A percentile compares a stretch with the other conserved stretches of the same genome.
Evolutionary conservation across 371 early-diverging fungal genomes (phyloP).

Genomic region (Mucor lusitanicus): DNA sequence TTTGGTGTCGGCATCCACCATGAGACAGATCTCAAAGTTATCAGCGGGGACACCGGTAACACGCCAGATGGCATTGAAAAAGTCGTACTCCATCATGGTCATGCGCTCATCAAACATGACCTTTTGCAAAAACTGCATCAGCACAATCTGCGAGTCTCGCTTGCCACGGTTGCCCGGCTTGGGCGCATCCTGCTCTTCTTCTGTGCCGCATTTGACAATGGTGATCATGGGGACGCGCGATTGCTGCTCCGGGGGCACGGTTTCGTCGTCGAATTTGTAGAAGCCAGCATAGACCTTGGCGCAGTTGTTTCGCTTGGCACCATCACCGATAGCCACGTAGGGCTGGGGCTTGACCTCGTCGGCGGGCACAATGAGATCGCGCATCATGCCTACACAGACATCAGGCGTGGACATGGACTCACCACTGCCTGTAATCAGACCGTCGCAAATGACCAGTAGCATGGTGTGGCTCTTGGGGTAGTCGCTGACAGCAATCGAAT

Average conservation of each 20-base stretch:
- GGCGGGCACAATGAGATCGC: slow-evolving; percentile 65
- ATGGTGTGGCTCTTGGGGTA: slow-evolving; percentile 89
- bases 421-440: slow-evolving; percentile 80
- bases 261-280: slow-evolving; percentile 72
- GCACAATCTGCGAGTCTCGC: slow-evolving; percentile 97
- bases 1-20: slow-evolving; percentile 98
- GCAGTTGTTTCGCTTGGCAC: slow-evolving; percentile 92
- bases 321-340: slow-evolving; percentile 96
- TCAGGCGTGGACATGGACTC: slow-evolving; percentile 80
- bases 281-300: slow-evolving; percentile 92
- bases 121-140: slow-evolving; percentile 96
- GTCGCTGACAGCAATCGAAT: slow-evolving; percentile 91
- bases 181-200: slow-evolving; percentile 13
- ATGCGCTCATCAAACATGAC: slow-evolving; percentile 95
- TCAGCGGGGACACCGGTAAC: slow-evolving; percentile 83
- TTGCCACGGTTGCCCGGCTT: slow-evolving; percentile 97
- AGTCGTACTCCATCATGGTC: slow-evolving; percentile 93
- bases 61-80: slow-evolving; percentile 87
- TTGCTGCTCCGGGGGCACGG: slow-evolving; percentile 51
- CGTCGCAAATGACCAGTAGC: slow-evolving; percentile 90
- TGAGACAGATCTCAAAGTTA: slow-evolving; percentile 85
- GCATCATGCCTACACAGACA: slow-evolving; percentile 83
- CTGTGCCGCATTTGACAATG: slow-evolving; percentile 52
- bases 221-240: slow-evolving; percentile 83
- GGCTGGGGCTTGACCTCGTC: slow-evolving; percentile 67